These are phyloP conservation scores for Goffeauzyma gilvescens DNA, from an alignment of 768 basidiomycete genomes.

Conservation along the genomic window DNA sequence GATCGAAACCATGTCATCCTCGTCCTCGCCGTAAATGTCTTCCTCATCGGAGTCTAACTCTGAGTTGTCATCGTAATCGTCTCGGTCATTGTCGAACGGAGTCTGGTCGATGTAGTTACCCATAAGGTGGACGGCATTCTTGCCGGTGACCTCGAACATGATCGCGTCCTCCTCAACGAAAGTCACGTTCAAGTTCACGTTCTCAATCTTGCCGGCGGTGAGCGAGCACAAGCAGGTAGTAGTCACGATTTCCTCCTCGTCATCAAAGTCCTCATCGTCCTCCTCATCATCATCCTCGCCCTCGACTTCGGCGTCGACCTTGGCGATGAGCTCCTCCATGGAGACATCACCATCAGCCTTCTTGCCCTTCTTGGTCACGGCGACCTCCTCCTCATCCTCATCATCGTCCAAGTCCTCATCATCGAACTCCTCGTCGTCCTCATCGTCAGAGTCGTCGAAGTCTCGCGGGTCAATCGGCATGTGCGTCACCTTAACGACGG, in stretches of 20 bases:
- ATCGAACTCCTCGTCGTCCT: slow-evolving; percentile 14
- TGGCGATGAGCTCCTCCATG: neutral
- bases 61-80: slow-evolving; percentile 52
- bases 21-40: slow-evolving; percentile 36
- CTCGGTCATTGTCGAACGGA: slow-evolving; percentile 39
- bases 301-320: slow-evolving; percentile 8
- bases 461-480: slow-evolving; percentile 22
- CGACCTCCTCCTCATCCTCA: slow-evolving; percentile 38
- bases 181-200: slow-evolving; percentile 49
- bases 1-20: slow-evolving; percentile 11
- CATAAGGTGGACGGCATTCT: slow-evolving; percentile 62
- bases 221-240: slow-evolving; percentile 49
- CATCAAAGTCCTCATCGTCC: slow-evolving; percentile 27
- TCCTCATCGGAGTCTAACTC: slow-evolving; percentile 11
- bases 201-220: slow-evolving; percentile 71
- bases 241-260: slow-evolving; percentile 29
- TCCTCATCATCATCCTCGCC: slow-evolving; percentile 15
- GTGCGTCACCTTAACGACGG: slow-evolving; percentile 33
- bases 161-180: slow-evolving; percentile 47
- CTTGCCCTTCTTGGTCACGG: slow-evolving; percentile 28
- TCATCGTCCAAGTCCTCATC: slow-evolving; percentile 31
- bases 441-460: slow-evolving; percentile 21
- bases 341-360: slow-evolving; percentile 7
- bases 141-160: slow-evolving; percentile 52
- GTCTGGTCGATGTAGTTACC: slow-evolving; percentile 57